Conservation (phyloP, 148 eudicot species). For the Rhododendron mucronatum region DNA sequence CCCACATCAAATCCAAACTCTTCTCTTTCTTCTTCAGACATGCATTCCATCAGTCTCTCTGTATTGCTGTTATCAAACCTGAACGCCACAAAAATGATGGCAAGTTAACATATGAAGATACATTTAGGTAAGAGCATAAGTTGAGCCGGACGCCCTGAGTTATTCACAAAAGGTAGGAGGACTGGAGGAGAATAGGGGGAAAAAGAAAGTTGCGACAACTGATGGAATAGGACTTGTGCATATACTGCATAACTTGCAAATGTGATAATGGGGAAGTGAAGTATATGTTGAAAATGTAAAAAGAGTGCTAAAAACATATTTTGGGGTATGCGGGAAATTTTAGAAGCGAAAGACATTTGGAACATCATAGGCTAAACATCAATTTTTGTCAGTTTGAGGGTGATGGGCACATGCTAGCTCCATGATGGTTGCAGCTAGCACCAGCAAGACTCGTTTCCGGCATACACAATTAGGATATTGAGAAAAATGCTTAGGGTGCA, state of each 20-base stretch:
- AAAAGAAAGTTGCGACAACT: not conserved
- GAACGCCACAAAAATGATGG: not conserved
- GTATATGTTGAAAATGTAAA: not conserved
- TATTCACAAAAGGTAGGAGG: not conserved
- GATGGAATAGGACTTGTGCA: not conserved
- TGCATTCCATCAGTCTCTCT: conserved; percentile 52
- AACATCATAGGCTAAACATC: not conserved
- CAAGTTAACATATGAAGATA: not conserved
- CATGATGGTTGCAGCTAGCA: not conserved
- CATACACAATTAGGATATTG: not conserved
- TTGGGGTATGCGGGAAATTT: not conserved
- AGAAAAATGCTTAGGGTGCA: not conserved
- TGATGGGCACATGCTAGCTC: not conserved
- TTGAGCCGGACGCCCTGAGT: not conserved
- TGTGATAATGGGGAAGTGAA: not conserved
- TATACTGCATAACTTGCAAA: not conserved
- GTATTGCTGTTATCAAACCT: conserved; percentile 93
- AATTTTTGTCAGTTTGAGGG: not conserved
- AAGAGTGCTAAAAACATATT: not conserved
- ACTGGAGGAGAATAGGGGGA: not conserved
- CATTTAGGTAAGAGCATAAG: not conserved
- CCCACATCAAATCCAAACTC: conserved; percentile 74
- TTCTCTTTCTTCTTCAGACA: conserved; percentile 81
- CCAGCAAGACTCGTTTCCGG: not conserved
- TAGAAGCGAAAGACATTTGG: not conserved